These are phyloP conservation scores for Cichorium intybus DNA, from an alignment of 140 eudicot species.

Conservation along the genomic window DNA sequence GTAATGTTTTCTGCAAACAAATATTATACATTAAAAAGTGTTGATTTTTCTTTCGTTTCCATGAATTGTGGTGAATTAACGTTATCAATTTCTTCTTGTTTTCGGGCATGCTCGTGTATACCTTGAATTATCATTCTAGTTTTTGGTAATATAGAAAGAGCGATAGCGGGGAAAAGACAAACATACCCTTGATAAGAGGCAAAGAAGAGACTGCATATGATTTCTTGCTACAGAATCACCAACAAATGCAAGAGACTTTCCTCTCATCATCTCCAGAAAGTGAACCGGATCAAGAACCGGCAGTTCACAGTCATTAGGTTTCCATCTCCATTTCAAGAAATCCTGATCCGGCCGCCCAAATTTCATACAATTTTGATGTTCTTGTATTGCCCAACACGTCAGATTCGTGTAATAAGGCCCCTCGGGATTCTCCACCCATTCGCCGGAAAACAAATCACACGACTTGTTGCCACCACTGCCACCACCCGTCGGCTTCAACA, in stretches of 20 bases:
- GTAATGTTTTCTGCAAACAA: too few relatives aligned
- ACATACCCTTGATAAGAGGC: conserved; percentile 70
- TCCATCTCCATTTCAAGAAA: conserved; percentile 78
- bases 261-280: conserved; percentile 58
- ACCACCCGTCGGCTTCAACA: neutral
- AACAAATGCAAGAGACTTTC: conserved; percentile 70
- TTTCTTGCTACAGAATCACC: conserved; percentile 85
- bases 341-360: conserved; percentile 59
- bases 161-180: conserved; percentile 2
- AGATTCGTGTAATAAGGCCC: conserved; percentile 69
- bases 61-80: too few relatives aligned
- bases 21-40: too few relatives aligned
- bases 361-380: conserved; percentile 77
- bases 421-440: conserved; percentile 67
- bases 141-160: too few relatives aligned
- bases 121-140: too few relatives aligned
- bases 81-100: too few relatives aligned
- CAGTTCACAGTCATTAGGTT: conserved; percentile 66
- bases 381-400: conserved; percentile 68
- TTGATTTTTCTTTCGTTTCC: too few relatives aligned
- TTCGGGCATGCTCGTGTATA: too few relatives aligned
- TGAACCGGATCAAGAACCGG: conserved; percentile 45
- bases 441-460: conserved; percentile 69
- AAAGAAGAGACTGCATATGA: conserved; percentile 74
- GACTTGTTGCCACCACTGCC: conserved; percentile 14